These are phyloP conservation scores for Caloboletus firmus DNA, from an alignment of 1,284 basidiomycete species.

Conservation along the genomic window DNA sequence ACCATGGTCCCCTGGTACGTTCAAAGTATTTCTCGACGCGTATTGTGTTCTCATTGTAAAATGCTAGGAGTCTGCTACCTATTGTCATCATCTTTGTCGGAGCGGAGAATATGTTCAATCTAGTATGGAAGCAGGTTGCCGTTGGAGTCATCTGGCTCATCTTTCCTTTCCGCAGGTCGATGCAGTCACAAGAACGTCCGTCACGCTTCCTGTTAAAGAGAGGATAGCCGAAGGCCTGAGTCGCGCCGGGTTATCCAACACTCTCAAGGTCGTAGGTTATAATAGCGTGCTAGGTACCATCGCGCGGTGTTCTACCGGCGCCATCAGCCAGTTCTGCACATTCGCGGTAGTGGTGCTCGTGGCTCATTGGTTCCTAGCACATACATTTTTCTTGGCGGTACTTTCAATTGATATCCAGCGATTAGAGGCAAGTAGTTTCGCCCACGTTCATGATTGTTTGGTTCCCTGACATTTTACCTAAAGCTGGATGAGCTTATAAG, in stretches of 20 bases:
- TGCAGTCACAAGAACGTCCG: constrained; percentile 86
- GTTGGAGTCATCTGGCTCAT: constrained; percentile 1
- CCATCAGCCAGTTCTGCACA: constrained; percentile 90
- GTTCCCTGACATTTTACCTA: constrained; percentile 14
- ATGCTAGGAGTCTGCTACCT: constrained; percentile 75
- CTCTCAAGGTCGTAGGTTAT: constrained; percentile 88
- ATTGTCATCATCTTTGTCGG: constrained; percentile 96
- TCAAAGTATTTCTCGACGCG: neutral
- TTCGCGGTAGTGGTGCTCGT: constrained; percentile 94
- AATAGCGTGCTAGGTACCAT: constrained; percentile 80
- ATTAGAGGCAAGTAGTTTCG: constrained; percentile 59
- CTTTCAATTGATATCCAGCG: constrained; percentile 89
- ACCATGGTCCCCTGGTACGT: constrained; percentile 83
- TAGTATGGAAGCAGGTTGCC: constrained; percentile 53
- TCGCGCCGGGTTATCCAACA: constrained; percentile 87
- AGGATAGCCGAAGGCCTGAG: constrained; percentile 88
- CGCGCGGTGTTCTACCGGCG: constrained; percentile 74
- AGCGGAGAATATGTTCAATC: constrained; percentile 95
- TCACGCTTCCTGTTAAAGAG: constrained; percentile 88
- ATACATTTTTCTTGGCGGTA: constrained; percentile 90
- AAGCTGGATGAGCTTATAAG: constrained; percentile 78
- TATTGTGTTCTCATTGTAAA: constrained; percentile 10
- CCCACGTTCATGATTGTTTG: neutral
- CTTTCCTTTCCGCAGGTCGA: constrained; percentile 57
- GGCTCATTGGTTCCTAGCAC: constrained; percentile 93